Percentiles rank a stretch among this genome's conserved stretches.
Evolutionary conservation across 2,329 filamentous ascomycete genomes (phyloP).

Genomic region (Fusarium sp.): DNA sequence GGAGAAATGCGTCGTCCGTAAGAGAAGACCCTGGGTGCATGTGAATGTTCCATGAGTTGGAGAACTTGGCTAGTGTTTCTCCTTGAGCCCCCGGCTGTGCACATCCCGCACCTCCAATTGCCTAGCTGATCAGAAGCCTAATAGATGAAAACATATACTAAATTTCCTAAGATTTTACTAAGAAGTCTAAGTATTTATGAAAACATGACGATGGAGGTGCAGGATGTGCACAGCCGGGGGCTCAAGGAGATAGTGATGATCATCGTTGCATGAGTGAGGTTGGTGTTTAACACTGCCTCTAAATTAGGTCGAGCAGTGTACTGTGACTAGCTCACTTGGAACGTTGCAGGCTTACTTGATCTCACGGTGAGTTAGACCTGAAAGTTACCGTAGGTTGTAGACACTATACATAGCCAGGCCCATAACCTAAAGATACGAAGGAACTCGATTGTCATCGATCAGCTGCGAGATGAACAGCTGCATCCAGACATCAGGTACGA

Average conservation of each 20-base stretch:
- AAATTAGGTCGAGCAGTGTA: too few species aligned
- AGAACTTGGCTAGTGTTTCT: neutral
- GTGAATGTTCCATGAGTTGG: neutral
- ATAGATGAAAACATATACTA: neutral
- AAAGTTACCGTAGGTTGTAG: neutral
- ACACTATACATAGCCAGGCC: too few species aligned
- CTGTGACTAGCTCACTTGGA: neutral
- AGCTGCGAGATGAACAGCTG: neutral
- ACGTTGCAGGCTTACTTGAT: neutral
- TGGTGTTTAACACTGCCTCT: too few species aligned
- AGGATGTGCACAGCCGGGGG: neutral
- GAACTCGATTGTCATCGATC: neutral
- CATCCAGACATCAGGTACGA: too few species aligned
- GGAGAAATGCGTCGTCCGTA: neutral
- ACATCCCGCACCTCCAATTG: neutral
- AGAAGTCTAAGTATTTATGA: neutral
- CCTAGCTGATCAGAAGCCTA: neutral
- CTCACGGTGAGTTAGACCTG: neutral
- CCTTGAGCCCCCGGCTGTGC: neutral
- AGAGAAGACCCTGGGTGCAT: neutral
- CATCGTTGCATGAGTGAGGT: too few species aligned
- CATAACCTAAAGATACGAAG: too few species aligned
- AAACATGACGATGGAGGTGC: neutral
- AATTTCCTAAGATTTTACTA: neutral
- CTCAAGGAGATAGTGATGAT: neutral